Evolutionary conservation across 2,329 filamentous ascomycete genomes (phyloP), one percentile per base, ranked within the genome.

Genomic region (Furcasterigmium furcatum): DNA sequence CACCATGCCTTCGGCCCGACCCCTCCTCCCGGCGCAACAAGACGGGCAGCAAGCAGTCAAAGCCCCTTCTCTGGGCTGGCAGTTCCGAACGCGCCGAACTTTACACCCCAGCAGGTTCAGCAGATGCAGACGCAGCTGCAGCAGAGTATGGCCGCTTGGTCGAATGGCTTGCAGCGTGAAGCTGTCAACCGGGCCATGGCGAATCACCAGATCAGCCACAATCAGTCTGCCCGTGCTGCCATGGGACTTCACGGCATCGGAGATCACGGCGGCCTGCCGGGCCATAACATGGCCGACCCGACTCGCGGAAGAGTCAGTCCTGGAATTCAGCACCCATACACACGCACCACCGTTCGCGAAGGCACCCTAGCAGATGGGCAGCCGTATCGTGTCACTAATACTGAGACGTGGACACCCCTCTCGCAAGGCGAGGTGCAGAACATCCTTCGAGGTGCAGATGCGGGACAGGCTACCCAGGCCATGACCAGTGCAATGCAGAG

Each of bases 401-500:
- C 52, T 9, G 51, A 53, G 47, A 45, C 47, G 2, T 46, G 51
- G 16, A 42, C 50, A 29, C 41, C 50, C 25, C 55, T 75, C 24
- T 68, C 71, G 12, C 59, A 67, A 3, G 56, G 60, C 20, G 75
- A 79, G 13, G 60, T 74, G 4, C 72, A 73, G 40, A 73, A 66
- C 44, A 68, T 74, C 24, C 54, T 77, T 10, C 70, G 72, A 24
- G 63, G 62, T 27, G 70, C 69, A 6, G 76, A 79, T 54, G 63
- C 68, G 20, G 64, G 58, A 27, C 68, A 75, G 51, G 69, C 71
- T 4, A 66, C 68, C 2, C 60, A 66, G 32, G 56, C 60, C 18
- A 69, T 73, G 64, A 65, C 71, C 2, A 65, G 67, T 51, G 71
- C 74, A 29, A 74, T 79, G 71, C 73, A 76, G 36, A 67, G 75